These are phyloP conservation scores for Plectosphaerella plurivora DNA, from an alignment of 2,329 filamentous ascomycete species.

Conservation along the genomic window DNA sequence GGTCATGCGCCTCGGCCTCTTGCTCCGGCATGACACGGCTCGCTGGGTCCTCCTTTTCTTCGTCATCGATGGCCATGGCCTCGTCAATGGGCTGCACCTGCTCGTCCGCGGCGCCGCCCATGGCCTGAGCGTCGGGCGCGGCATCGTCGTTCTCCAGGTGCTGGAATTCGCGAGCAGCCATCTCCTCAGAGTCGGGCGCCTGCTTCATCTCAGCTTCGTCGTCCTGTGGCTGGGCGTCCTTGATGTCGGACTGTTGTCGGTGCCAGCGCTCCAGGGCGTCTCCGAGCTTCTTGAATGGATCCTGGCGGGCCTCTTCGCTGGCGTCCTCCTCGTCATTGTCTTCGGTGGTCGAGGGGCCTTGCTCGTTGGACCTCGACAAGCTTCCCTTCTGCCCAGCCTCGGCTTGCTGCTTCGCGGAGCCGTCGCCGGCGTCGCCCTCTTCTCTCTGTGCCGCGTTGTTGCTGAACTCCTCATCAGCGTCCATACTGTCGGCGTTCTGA, in stretches of 20 bases:
- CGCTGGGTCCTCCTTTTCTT: conserved; percentile 51
- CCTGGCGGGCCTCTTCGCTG: conserved; percentile 41
- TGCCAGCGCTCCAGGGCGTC: conserved; percentile 93
- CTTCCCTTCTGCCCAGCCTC: conserved; percentile 60
- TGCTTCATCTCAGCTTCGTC: conserved; percentile 47
- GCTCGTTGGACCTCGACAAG: conserved; percentile 42
- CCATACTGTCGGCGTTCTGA: conserved; percentile 57
- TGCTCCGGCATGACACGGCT: conserved; percentile 50
- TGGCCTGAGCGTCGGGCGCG: conserved; percentile 80
- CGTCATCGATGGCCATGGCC: conserved; percentile 81
- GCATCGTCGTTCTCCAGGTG: conserved; percentile 83
- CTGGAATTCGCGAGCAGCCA: conserved; percentile 81
- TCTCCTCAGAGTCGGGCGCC: conserved; percentile 55
- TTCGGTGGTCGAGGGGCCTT: conserved; percentile 34
- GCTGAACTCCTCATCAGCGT: conserved; percentile 58
- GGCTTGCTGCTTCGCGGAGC: conserved; percentile 59
- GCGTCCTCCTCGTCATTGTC: conserved; percentile 39
- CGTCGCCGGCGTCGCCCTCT: conserved; percentile 61
- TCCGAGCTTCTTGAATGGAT: conserved; percentile 91
- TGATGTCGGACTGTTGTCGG: conserved; percentile 79
- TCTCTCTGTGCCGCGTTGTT: conserved; percentile 60
- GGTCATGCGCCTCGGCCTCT: conserved; percentile 38
- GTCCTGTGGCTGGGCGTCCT: conserved; percentile 51
- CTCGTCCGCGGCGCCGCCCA: conserved; percentile 84
- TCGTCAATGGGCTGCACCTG: conserved; percentile 83